Base-by-base conservation (phyloP, 2,329 filamentous ascomycete species). In the Thielaviopsis populi region DNA sequence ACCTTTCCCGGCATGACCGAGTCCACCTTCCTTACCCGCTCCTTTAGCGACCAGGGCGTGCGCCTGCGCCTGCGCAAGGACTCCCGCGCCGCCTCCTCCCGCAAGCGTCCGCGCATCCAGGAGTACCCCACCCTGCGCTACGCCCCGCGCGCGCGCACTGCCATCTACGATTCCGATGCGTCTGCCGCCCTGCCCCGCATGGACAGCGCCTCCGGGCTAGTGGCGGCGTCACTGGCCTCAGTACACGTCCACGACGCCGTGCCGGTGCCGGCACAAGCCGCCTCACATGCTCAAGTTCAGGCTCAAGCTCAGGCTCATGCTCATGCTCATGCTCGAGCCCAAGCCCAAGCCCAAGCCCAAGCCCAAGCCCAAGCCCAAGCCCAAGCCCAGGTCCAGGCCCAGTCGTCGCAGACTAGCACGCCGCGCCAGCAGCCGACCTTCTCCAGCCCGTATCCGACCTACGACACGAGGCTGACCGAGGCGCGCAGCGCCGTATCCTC, bases 41-140 rank as follows among this genome's bases (percentile, higher is more conserved):
- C 87, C 0, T 92, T 96, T 73, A 88, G 87, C 68, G 90, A 95
- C 69, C 90, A 95, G 72, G 91, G 91, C 8, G 88, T 95, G 15
- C 85, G 89, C 61, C 76, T 96, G 40, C 81, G 90, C 62, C 79
- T 95, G 58, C 83, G 90, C 63, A 95, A 95, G 72, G 90, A 95
- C 73, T 87, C 88, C 54, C 80, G 88, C 64, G 80, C 80, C 22
- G 75, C 76, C 68, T 76, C 74, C 4, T 79, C 77, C 19, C 74
- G 77, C 64, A 82, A 79, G 70, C 74, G 76, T 33, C 67, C 68
- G 53, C 68, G 42, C 61, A 69, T 65, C 63, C 67, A 66, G 19
- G 66, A 67, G 46, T 65, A 63, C 33, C 59, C 62, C 1, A 61
- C 63, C 41, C 58, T 59, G 10, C 65, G 65, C 24, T 66, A 64